Conservation (phyloP, 345 rosid genomes). For the Eucalyptus marginata region DNA sequence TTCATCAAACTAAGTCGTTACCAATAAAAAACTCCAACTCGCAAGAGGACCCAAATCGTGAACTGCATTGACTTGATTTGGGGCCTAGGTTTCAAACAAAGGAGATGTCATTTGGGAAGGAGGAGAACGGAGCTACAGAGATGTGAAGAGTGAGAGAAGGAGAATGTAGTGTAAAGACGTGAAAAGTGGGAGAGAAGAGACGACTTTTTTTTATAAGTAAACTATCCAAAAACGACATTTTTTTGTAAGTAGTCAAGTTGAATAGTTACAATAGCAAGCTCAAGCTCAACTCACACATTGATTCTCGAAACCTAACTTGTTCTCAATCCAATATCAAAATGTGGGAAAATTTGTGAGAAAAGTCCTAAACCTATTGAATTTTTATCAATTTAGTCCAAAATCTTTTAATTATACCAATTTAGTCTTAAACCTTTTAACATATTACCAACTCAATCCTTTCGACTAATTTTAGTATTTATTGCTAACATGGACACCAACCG, state of each 20-base stretch:
- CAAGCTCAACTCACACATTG: neutral
- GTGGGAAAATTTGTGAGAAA: too few species aligned
- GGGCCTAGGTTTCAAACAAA: neutral
- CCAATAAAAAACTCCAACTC: neutral
- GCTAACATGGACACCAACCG: rapidly evolving
- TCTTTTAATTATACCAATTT: too few species aligned
- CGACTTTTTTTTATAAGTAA: too few species aligned
- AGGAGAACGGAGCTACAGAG: neutral
- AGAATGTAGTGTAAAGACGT: neutral
- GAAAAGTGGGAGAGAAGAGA: neutral
- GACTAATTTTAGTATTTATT: too few species aligned
- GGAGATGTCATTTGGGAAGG: neutral
- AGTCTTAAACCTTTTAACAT: rapidly evolving
- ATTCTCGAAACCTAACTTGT: neutral
- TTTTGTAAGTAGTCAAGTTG: neutral
- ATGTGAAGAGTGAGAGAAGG: too few species aligned
- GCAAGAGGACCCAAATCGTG: neutral
- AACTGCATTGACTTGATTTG: neutral
- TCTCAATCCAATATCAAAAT: neutral
- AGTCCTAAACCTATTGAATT: too few species aligned
- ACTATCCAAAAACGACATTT: too few species aligned
- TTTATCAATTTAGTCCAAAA: too few species aligned
- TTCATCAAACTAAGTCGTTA: neutral
- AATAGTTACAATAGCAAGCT: neutral
- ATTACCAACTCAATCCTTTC: rapidly evolving